Evolutionary conservation across 2,329 filamentous ascomycete genomes (phyloP).

Genomic region (Colletotrichum sp.): DNA sequence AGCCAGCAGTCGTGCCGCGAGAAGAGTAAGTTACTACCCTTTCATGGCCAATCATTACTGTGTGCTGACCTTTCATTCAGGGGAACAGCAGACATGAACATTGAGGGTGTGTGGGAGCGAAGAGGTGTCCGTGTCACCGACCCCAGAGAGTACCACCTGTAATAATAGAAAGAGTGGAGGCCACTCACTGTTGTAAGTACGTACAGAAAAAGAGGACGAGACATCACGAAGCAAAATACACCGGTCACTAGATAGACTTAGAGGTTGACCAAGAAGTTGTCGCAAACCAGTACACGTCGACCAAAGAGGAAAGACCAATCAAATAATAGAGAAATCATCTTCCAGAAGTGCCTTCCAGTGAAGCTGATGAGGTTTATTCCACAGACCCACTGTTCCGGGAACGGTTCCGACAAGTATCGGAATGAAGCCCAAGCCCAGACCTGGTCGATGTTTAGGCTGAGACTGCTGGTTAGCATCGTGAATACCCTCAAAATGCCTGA

Average conservation of each 20-base stretch:
- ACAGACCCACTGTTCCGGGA: neutral
- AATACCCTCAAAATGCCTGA: fast-evolving
- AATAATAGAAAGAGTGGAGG: neutral
- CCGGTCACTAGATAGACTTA: neutral
- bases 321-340: neutral
- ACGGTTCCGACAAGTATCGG: neutral
- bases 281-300: neutral
- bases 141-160: conserved; percentile 5
- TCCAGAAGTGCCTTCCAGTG: fast-evolving
- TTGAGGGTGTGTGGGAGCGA: neutral
- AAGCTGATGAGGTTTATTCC: fast-evolving
- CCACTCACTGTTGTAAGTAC: neutral
- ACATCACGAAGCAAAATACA: fast-evolving
- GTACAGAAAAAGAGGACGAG: neutral
- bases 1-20: neutral
- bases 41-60: fast-evolving
- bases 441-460: fast-evolving
- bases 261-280: neutral
- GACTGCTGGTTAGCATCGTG: neutral
- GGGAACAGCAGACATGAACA: conserved; percentile 1
- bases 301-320: neutral
- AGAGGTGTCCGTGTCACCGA: neutral
- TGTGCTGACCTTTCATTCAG: neutral
- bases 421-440: neutral
- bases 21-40: neutral